phyloP scores from a whole-genome alignment of 1,284 basidiomycete species.

The Fomitiporia mediterranea region DNA sequence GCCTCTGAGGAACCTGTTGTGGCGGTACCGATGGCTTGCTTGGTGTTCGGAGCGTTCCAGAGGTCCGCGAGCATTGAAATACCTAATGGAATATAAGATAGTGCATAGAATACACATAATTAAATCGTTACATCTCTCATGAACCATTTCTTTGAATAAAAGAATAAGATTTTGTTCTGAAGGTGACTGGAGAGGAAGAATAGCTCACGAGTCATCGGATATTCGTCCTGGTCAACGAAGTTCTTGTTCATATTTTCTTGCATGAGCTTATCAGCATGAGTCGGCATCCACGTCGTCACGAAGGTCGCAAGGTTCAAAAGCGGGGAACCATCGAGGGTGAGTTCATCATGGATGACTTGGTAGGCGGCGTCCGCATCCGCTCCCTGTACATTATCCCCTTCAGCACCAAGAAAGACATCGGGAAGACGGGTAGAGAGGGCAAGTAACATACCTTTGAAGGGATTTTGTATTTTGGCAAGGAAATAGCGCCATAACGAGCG shows the following conservation, averaged over 20 bases:
- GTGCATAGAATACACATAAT: neutral
- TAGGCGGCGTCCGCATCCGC: constrained; percentile 57
- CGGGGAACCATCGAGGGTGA: constrained; percentile 75
- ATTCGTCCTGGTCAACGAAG: constrained; percentile 89
- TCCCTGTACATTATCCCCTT: constrained; percentile 38
- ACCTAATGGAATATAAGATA: constrained; percentile 28
- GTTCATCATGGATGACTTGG: constrained; percentile 82
- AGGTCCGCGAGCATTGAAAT: constrained; percentile 86
- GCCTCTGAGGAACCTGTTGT: constrained; percentile 94
- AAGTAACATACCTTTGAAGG: constrained; percentile 45
- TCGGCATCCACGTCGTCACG: constrained; percentile 57
- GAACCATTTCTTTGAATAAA: constrained; percentile 53
- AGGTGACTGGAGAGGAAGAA: constrained; percentile 16
- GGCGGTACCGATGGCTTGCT: constrained; percentile 82
- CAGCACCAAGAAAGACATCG: neutral
- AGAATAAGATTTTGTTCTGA: neutral
- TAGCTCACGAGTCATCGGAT: constrained; percentile 71
- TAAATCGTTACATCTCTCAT: constrained; percentile 59
- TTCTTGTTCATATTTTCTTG: constrained; percentile 86
- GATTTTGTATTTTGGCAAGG: constrained; percentile 69
- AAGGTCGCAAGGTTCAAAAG: constrained; percentile 81
- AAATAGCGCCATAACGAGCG: constrained; percentile 56
- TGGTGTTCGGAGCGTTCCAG: constrained; percentile 81
- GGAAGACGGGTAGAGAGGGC: no score
- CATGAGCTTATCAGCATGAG: constrained; percentile 67